These are phyloP conservation scores for Castanospermum australe DNA, from an alignment of 306 rosid genomes.

Conservation along the genomic window DNA sequence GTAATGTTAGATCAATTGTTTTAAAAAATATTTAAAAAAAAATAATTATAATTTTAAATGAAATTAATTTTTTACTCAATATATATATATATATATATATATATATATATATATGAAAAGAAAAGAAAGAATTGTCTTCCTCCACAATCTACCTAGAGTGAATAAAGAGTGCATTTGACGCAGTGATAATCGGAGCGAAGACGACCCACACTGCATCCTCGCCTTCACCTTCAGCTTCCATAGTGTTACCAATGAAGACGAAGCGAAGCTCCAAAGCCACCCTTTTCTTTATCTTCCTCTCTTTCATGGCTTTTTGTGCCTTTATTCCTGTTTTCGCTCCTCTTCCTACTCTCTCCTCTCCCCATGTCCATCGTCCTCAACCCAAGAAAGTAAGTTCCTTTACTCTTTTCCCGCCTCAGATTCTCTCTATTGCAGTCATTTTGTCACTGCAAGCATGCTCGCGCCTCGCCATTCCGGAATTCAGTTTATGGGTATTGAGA, in stretches of 20 bases:
- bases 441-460: neutral
- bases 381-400: constrained; percentile 38
- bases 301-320: constrained; percentile 37
- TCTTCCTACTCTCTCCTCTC: constrained; percentile 53
- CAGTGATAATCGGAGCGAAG: constrained; percentile 25
- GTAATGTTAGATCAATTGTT: too few relatives aligned
- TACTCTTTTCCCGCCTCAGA: neutral
- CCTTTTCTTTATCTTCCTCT: constrained; percentile 49
- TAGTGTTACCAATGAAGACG: constrained; percentile 54
- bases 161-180: too few relatives aligned
- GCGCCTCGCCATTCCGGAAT: neutral
- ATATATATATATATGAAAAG: too few relatives aligned
- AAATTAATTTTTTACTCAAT: too few relatives aligned
- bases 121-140: too few relatives aligned
- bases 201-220: neutral
- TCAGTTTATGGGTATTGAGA: neutral
- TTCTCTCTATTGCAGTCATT: neutral
- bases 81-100: too few relatives aligned
- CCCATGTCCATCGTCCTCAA: constrained; percentile 21
- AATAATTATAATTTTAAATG: too few relatives aligned
- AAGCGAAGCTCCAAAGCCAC: constrained; percentile 37
- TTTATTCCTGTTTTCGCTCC: constrained; percentile 61
- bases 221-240: constrained; percentile 33
- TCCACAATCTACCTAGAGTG: neutral
- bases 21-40: too few relatives aligned